Percentiles rank a stretch among this genome's conserved stretches.
These are phyloP conservation scores for Hanseniaspora guilliermondii DNA, from an alignment of 805 yeast genomes.

Conservation along the genomic window DNA sequence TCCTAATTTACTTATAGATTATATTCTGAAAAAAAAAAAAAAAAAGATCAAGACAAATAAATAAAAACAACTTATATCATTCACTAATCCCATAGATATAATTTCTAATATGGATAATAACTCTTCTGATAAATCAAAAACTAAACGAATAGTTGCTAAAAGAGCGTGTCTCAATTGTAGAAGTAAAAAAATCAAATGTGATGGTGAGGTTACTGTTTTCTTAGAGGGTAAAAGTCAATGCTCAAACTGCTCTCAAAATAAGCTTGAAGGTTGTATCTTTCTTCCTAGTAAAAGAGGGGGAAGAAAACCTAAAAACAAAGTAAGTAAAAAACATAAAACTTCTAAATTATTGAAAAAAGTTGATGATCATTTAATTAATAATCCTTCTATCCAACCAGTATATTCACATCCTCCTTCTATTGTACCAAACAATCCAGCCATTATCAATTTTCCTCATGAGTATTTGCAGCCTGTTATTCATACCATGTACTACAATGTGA, in stretches of 20 bases:
- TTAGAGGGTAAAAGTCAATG: slow-evolving; percentile 27
- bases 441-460: too few relatives aligned
- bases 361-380: too few relatives aligned
- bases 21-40: neutral
- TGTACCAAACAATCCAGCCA: too few relatives aligned
- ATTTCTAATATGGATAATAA: neutral
- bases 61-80: neutral
- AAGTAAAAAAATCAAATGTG: slow-evolving; percentile 54
- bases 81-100: too few relatives aligned
- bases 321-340: neutral
- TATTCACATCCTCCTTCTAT: too few relatives aligned
- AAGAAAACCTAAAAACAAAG: slow-evolving; percentile 26
- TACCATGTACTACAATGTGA: neutral
- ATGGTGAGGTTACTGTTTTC: slow-evolving; percentile 37
- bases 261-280: slow-evolving; percentile 38
- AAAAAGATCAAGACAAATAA: too few relatives aligned
- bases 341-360: too few relatives aligned
- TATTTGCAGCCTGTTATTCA: neutral
- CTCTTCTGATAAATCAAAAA: neutral
- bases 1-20: neutral
- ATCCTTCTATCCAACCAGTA: too few relatives aligned
- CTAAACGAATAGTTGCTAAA: slow-evolving; percentile 34
- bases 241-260: slow-evolving; percentile 37
- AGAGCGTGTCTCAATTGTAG: slow-evolving; percentile 54
- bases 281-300: slow-evolving; percentile 50